These are phyloP conservation scores for Bruguiera hainesii DNA, from an alignment of 441 rosid species.

Conservation along the genomic window DNA sequence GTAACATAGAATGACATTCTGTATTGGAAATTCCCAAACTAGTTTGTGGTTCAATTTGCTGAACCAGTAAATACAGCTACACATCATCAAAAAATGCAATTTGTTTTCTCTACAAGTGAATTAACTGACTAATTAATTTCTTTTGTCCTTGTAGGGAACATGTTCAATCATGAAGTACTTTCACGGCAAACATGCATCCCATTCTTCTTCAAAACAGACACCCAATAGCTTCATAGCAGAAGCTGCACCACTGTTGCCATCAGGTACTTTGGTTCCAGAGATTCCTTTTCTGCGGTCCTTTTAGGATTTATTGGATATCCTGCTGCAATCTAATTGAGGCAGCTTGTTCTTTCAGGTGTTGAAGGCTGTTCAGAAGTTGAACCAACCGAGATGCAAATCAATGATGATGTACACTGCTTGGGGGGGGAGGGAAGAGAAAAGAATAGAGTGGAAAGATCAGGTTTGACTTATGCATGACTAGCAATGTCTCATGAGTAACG, in stretches of 20 bases:
- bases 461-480: conserved; percentile 3
- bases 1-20: neutral
- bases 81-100: too few species aligned
- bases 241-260: conserved; percentile 28
- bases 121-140: neutral
- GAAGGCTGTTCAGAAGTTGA: conserved; percentile 31
- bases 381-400: conserved; percentile 1
- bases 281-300: conserved; percentile 7
- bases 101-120: neutral
- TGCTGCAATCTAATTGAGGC: conserved; percentile 4
- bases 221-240: conserved; percentile 31
- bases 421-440: conserved; percentile 13
- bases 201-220: conserved; percentile 36
- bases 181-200: conserved; percentile 35
- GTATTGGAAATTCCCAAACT: neutral
- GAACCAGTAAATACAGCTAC: neutral
- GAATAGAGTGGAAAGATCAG: conserved; percentile 14
- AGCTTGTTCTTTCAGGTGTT: conserved; percentile 30
- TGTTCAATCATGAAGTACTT: conserved; percentile 73
- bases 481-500: too few species aligned
- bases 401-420: neutral
- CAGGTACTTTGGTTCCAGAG: conserved; percentile 36
- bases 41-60: neutral
- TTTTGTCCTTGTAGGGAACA: conserved; percentile 51
- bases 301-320: conserved; percentile 15